These are phyloP conservation scores for Colletotrichum sp. DNA, from an alignment of 2,329 filamentous ascomycete species.

Conservation along the genomic window DNA sequence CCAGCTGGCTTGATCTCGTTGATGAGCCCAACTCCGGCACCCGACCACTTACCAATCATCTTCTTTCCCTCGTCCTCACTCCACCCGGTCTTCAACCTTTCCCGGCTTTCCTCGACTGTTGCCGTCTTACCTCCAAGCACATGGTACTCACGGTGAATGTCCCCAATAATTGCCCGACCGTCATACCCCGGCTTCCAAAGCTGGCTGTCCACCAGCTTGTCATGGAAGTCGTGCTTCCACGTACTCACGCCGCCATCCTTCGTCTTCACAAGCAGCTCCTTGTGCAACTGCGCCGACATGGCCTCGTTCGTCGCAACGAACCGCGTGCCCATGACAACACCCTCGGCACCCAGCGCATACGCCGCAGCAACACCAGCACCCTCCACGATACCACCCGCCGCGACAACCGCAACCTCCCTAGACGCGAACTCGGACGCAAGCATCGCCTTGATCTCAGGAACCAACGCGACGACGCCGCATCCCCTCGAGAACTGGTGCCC, in stretches of 20 bases:
- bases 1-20: constrained; percentile 43
- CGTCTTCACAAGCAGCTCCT: constrained; percentile 44
- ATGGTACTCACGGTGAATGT: constrained; percentile 44
- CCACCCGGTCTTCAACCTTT: constrained; percentile 41
- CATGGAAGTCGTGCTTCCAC: constrained; percentile 52
- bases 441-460: constrained; percentile 61
- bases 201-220: constrained; percentile 39
- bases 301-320: constrained; percentile 52
- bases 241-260: constrained; percentile 50
- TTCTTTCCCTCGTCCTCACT: constrained; percentile 34
- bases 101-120: constrained; percentile 42
- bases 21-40: constrained; percentile 51
- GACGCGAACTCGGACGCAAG: constrained; percentile 41
- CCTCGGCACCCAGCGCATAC: constrained; percentile 53
- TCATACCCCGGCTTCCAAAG: constrained; percentile 50
- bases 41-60: constrained; percentile 44
- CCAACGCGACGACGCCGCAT: constrained; percentile 58
- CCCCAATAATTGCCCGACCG: constrained; percentile 44
- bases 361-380: constrained; percentile 60
- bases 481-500: constrained; percentile 64
- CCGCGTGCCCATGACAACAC: constrained; percentile 50
- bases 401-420: constrained; percentile 48
- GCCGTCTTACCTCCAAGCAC: constrained; percentile 16
- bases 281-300: constrained; percentile 42
- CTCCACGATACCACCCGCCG: constrained; percentile 65